Evolutionary conservation across 768 basidiomycete species (phyloP), one percentile per base, ranked within the genome.

Genomic region (Imleria badia): DNA sequence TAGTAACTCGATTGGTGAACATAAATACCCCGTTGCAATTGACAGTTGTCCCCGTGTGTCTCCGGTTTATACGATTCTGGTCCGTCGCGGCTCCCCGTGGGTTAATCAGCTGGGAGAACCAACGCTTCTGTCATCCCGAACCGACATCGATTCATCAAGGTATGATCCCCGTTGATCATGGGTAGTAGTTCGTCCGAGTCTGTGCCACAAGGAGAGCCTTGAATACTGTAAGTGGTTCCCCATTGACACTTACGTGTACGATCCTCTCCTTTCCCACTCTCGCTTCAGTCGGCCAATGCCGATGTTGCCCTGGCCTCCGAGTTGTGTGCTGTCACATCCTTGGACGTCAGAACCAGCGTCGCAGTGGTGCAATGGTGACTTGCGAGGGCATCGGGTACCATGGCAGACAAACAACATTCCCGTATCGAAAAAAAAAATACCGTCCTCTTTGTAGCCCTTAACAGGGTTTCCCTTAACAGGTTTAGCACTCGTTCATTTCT

Each of bases 11-110:
- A 48, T 38, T 51, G n/a, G 62, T 53, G 50, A 31, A 26, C 26
- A 26, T 26, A 6, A 26, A 26, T 6, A 26, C 26, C 26, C 26
- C 6, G 5, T 38, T 35, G 23, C 12, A 14, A 20, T 52, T 50
- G 54, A 45, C 48, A 54, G 19, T 13, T 44, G 30, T 49, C 52
- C 49, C 22, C 59, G 52, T 54, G 52, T 54, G 35, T 50, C 33
- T 43, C n/a, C 31, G 30, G 36, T 31, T 45, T 42, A 34, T 54
- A 51, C 50, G 38, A 52, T 42, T 52, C 45, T 22, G 47, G 45
- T 26, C 55, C 54, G 41, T 35, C 41, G 35, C 29, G n/a, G 29
- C 51, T 52, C 51, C 22, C 42, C 47, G 47, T 40, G 40, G 31
- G 33, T 13, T 20, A 44, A 52, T 52, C 48, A 47, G 33, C 44